Base-by-base conservation (phyloP, 305 asterid species). In the Fraxinus floribunda region DNA sequence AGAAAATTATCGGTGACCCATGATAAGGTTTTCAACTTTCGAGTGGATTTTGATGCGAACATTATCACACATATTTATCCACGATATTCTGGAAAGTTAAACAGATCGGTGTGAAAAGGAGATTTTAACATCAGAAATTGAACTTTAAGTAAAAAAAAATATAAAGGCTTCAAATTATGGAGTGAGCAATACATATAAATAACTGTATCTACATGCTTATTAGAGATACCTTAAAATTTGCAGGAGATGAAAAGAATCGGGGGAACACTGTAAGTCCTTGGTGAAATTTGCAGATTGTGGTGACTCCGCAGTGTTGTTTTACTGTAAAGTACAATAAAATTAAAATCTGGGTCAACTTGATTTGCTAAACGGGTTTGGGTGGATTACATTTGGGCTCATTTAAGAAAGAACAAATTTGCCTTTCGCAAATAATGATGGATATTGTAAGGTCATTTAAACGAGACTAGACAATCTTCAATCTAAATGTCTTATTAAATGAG, bases 11-110 rank as follows among this genome's bases (percentile, higher is more conserved):
- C 32, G 10, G 30, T 52, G 62, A 52, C 62, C 20, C 20, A 22
- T 18, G 11, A 22, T 22, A 62, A 62, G 22, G 29, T 0, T 62
- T 62, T 62, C 30, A 7, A 62, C 1, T 18, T 22, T 22, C 5
- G 30, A 62, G 32, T 22, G 32, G 7, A 22, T 60, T 60, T 7
- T 24, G 30, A 24, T 64, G 92, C 84, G 86, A 62, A 62, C 3
- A 62, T 5, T 24, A 7, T 7, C 71, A 7, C 15, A 60, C 24
- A 1, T 32, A 60, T 6, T 7, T 18, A 60, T 60, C 4, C 15
- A 60, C 13, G 22, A 7, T 5, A 60, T 18, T 6, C 71, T 1
- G 30, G 30, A 5, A 60, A 6, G 29, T 26, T n/a, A 57, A n/a
- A 57, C 68, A 57, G 29, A 57, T 57, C 68, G 26, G 68, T 20